Conservation (phyloP, 495 filamentous ascomycete genomes). For the Pyrenopolyporus hunteri region DNA sequence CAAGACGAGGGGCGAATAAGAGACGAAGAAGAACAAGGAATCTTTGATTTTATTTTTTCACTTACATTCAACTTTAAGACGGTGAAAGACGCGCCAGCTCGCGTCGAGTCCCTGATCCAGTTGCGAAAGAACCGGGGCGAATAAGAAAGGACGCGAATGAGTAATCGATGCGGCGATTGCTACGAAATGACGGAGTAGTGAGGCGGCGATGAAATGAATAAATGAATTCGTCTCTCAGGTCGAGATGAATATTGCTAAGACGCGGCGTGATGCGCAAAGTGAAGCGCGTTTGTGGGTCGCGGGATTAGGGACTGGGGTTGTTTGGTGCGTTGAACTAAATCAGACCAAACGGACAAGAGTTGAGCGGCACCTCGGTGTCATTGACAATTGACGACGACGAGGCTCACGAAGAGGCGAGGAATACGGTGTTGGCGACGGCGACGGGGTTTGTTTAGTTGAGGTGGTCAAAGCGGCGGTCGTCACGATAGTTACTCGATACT, state of each 20-base stretch:
- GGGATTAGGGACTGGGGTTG: background rate
- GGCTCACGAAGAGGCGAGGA: conserved; percentile 12
- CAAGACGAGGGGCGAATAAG: background rate
- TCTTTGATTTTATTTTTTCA: conserved; percentile 2
- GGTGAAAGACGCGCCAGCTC: conserved; percentile 11
- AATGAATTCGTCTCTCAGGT: background rate
- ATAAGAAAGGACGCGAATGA: background rate
- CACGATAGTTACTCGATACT: conserved; percentile 32
- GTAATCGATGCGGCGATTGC: background rate
- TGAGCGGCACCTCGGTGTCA: background rate
- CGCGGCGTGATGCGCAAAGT: background rate
- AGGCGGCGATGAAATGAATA: background rate
- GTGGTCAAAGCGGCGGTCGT: conserved; percentile 32
- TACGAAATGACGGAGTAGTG: background rate
- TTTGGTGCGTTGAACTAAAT: conserved; percentile 42
- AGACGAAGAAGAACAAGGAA: background rate
- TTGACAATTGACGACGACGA: conserved; percentile 21
- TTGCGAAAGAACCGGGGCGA: background rate
- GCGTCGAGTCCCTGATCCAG: conserved; percentile 5
- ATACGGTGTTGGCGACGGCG: background rate
- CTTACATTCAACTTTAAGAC: conserved; percentile 18
- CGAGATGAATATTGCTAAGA: background rate
- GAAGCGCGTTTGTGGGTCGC: background rate
- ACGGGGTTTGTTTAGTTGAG: background rate
- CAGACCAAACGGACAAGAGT: conserved; percentile 34